Conservation (phyloP, 83 land plant species). For the Picea engelmannii region DNA sequence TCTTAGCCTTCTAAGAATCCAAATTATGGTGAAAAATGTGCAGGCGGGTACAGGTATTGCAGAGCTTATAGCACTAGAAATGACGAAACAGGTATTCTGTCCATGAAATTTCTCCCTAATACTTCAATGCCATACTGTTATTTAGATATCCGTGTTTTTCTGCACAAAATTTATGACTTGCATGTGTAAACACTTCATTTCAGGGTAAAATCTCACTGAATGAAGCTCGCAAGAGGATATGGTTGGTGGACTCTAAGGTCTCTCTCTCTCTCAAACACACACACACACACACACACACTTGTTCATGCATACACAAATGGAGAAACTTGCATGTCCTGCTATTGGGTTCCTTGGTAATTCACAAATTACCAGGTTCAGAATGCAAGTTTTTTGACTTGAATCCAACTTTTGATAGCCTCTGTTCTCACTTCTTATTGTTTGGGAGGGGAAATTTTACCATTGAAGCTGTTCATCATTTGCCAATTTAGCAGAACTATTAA, state of each 20-base stretch:
- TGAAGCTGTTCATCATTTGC: background rate
- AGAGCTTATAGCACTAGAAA: conserved; percentile 84
- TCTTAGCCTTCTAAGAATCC: background rate
- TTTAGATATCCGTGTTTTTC: background rate
- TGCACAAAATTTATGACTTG: background rate
- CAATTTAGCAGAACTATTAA: background rate
- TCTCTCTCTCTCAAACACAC: conserved; percentile 8
- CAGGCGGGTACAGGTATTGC: conserved; percentile 99
- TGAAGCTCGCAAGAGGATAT: conserved; percentile 50
- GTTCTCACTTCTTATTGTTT: too few relatives aligned
- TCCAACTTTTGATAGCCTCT: too few relatives aligned
- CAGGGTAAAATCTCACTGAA: conserved; percentile 43
- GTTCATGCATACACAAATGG: background rate
- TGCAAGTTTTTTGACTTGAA: background rate
- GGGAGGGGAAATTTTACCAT: background rate
- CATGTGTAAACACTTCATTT: background rate
- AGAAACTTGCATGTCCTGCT: background rate
- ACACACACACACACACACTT: background rate
- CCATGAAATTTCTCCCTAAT: background rate
- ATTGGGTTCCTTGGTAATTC: background rate
- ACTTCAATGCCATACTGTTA: background rate
- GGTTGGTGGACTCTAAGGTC: conserved; percentile 57
- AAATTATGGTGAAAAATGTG: conserved; percentile 3
- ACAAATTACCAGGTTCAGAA: background rate
- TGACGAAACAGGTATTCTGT: conserved; percentile 67